These are phyloP conservation scores for Actinidia chinensis DNA, from an alignment of 179 eudicot species.

Conservation along the genomic window DNA sequence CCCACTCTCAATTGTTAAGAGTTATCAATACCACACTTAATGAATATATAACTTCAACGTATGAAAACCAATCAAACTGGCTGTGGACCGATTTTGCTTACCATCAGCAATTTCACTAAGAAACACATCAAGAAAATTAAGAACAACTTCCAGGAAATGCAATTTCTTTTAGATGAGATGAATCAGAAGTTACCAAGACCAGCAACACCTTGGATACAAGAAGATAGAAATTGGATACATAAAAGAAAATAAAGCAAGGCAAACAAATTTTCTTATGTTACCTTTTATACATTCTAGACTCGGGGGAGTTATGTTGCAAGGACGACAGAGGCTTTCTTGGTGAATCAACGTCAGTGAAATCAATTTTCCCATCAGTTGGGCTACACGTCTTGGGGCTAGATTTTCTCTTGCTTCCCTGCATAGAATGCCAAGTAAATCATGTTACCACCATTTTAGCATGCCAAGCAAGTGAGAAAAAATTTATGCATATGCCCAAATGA, in stretches of 20 bases:
- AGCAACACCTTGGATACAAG: constrained; percentile 18
- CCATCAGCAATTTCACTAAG: no score
- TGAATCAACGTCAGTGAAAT: constrained; percentile 45
- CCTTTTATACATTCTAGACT: constrained; percentile 39
- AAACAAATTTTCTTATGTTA: constrained; percentile 12
- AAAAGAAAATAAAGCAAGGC: background rate
- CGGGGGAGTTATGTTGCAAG: constrained; percentile 56
- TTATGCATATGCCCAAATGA: background rate
- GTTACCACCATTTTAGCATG: background rate
- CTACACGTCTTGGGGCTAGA: constrained; percentile 52
- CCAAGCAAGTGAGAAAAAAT: background rate
- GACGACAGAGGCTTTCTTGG: constrained; percentile 59
- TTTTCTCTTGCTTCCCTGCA: constrained; percentile 73
- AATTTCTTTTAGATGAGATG: constrained; percentile 3
- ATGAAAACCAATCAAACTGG: no score
- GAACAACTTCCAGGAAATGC: background rate
- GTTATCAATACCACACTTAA: no score
- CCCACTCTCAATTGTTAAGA: no score
- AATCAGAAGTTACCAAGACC: constrained; percentile 10
- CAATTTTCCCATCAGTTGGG: constrained; percentile 58
- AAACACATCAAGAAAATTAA: no score
- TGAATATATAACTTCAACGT: no score
- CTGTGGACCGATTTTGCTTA: no score
- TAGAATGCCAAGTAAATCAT: background rate
- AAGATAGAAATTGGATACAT: background rate